phyloP scores from a whole-genome alignment of 176 grass and related monocot genomes.

The Eremochloa ophiuroides region DNA sequence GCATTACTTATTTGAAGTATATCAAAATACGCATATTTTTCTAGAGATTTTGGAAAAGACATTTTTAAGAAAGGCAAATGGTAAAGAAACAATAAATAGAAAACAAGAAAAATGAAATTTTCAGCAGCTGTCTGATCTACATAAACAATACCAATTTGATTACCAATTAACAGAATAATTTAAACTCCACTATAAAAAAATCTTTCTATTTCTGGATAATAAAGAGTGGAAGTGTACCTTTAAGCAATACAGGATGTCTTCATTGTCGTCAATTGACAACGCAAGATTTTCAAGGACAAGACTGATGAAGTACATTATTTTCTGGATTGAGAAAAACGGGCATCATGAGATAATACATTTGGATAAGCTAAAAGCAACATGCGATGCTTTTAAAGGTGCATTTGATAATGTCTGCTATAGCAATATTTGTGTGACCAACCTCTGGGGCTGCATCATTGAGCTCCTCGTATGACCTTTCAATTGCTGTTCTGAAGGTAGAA shows the following conservation, averaged over 20 bases:
- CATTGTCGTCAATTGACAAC: slow-evolving; percentile 82
- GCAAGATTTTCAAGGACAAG: slow-evolving; percentile 99
- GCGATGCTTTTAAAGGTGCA: neutral
- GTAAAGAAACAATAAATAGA: neutral
- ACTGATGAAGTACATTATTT: slow-evolving; percentile 96
- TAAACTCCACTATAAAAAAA: neutral
- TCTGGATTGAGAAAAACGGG: slow-evolving; percentile 43
- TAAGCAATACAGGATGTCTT: slow-evolving; percentile 88
- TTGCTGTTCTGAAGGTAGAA: slow-evolving; percentile 87
- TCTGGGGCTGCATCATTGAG: slow-evolving; percentile 67
- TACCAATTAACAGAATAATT: neutral
- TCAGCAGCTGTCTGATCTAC: neutral
- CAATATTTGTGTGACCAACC: slow-evolving; percentile 40
- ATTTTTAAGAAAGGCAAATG: neutral
- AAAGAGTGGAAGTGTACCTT: slow-evolving; percentile 54
- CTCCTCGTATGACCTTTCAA: slow-evolving; percentile 86
- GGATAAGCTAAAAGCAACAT: slow-evolving; percentile 33
- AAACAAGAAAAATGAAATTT: neutral
- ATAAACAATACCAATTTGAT: slow-evolving; percentile 12
- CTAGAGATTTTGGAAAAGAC: neutral
- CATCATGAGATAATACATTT: slow-evolving; percentile 7
- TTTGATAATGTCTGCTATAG: slow-evolving; percentile 1
- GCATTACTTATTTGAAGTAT: neutral
- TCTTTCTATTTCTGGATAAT: slow-evolving; percentile 2
- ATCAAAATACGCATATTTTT: neutral